Percentiles rank a stretch among this genome's conserved stretches.
These are phyloP conservation scores for Apiotrichum akiyoshidainum DNA, from an alignment of 1,284 basidiomycete genomes.

Conservation along the genomic window DNA sequence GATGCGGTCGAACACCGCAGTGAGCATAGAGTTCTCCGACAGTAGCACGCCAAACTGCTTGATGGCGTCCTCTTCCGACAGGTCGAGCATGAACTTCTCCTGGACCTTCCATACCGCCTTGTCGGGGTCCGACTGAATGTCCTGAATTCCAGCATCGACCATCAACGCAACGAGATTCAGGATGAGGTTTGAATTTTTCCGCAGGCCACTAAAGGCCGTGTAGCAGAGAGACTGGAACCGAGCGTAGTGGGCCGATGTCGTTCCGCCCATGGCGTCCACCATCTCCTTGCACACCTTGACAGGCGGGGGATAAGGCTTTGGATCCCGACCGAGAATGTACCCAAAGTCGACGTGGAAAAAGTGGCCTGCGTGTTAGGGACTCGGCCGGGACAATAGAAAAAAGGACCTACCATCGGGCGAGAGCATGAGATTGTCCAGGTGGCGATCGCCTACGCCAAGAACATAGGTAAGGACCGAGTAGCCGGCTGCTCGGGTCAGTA, in stretches of 20 bases:
- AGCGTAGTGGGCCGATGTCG: constrained; percentile 83
- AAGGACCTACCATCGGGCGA: constrained; percentile 74
- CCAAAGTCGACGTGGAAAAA: constrained; percentile 98
- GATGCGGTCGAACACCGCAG: constrained; percentile 85
- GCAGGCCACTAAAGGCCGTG: constrained; percentile 89
- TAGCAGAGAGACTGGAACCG: constrained; percentile 95
- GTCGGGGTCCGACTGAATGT: constrained; percentile 76
- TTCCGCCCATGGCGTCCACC: constrained; percentile 98
- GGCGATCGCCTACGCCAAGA: constrained; percentile 94
- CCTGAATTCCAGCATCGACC: constrained; percentile 97
- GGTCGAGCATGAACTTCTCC: constrained; percentile 91
- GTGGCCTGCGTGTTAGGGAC: constrained; percentile 56
- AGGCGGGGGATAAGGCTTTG: constrained; percentile 95
- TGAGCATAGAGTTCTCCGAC: constrained; percentile 93
- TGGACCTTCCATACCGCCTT: constrained; percentile 68
- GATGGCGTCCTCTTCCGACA: constrained; percentile 94
- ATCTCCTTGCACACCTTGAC: constrained; percentile 99
- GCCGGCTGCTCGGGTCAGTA: constrained; percentile 62
- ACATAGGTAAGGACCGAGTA: constrained; percentile 98
- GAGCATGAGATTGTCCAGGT: constrained; percentile 91
- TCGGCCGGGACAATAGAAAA: not conserved
- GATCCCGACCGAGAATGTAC: constrained; percentile 95
- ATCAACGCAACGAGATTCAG: constrained; percentile 94
- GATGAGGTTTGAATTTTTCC: constrained; percentile 97
- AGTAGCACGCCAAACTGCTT: constrained; percentile 90